Base-by-base conservation (phyloP, 768 basidiomycete species). In the Lentinula sp. region DNA sequence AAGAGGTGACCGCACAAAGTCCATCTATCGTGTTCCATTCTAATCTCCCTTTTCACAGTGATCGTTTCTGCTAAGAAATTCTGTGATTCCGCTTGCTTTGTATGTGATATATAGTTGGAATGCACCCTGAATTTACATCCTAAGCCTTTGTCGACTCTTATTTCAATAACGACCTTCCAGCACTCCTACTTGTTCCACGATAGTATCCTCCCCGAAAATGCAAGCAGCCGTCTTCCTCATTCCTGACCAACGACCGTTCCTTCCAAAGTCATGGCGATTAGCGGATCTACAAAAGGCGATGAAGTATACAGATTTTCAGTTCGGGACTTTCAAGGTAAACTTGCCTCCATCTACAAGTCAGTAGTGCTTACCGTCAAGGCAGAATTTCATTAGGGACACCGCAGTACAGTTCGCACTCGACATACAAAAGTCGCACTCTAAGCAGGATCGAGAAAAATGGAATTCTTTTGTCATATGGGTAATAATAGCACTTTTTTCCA, bases 1-100 rank as follows among this genome's bases (percentile, higher is more conserved):
- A 94, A 94, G 74, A 92, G 90, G 91, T 86, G 61, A 28, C 28
- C 36, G 72, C 68, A 50, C 41, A 56, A 49, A 35, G 6, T 52
- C 45, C 55, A 35, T 41, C 23, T 23, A 20, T 16, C 4, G 12
- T 1, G 15, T 42, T 4, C 6, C 42, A 49, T 51, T 51, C 7
- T 61, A 10, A 32, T 33, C 41, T 28, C 43, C 49, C 28, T 49
- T 16, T 45, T 51, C 45, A 4, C 64, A 82, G 81, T 66, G 81
- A 82, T 67, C 78, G 81, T 28, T 82, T 84, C 63, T 82, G 81
- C 71, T 84, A 66, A 35, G 39, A 20, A 33, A 4, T 59, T 23
- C 32, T 49, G 16, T 16, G 32, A 18, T 42, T 2, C 5, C 3
- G 16, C 28, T 13, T 18, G 41, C 23, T 9, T 28, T 54, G 37